Base-by-base conservation (phyloP, 768 basidiomycete genomes). In the Phlebiopsis gigantea region DNA sequence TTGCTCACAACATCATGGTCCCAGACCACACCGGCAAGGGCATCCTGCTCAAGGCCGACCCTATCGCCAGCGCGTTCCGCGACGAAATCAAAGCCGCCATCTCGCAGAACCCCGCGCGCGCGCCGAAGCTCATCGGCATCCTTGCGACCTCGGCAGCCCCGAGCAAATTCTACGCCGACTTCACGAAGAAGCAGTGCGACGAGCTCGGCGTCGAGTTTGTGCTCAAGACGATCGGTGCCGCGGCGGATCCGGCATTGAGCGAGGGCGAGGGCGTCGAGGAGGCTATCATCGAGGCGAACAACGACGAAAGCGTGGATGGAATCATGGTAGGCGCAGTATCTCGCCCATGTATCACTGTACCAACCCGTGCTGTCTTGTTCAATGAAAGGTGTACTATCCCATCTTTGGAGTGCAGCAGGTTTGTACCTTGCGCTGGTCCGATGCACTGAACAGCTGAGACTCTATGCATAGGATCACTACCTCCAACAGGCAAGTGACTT, bases 181-280 rank as follows among this genome's bases (percentile, higher is more conserved):
- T 97, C 69, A 98, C 97, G 28, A 78, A 79, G 68, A 94, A 87
- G 68, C 92, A 95, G 63, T 98, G 97, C 70, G 83, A 88, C 42
- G 86, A 83, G 34, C 79, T 98, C 26, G 95, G 94, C 0, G 85
- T 99, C 51, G 81, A 85, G 31, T 99, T 93, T 68, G 84, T 90
- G 50, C 76, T 99, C 57, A 84, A 83, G 64, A 75, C 73, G 58
- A 85, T 84, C 6, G 92, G 89, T 0, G 79, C 82, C 4, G 85
- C 85, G 4, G 71, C 77, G 22, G 77, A 77, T 22, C 75, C 73
- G 2, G 77, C 79, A 22, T 73, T 82, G 5, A 81, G 76, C 0
- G 88, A 90, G 45, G 91, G 91, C 0, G 92, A 94, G 28, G 94
- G 91, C 10, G 93, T 94, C 7, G 97, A 99, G 70, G 91, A 96